phyloP scores from a whole-genome alignment of 2,329 filamentous ascomycete genomes.

The Cercospora sesami region DNA sequence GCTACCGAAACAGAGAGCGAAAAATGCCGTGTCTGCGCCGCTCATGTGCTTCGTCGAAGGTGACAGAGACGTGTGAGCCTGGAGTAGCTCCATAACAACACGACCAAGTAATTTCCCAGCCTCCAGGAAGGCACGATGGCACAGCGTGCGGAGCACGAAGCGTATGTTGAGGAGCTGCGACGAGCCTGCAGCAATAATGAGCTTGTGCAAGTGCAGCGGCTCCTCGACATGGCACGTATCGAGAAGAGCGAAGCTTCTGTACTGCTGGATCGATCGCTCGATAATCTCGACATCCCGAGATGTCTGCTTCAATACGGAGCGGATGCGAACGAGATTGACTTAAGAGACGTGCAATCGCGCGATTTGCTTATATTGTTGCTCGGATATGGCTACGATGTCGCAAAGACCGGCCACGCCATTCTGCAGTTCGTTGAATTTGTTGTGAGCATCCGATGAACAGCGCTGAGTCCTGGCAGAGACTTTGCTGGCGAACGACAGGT shows the following conservation, averaged over 20 bases:
- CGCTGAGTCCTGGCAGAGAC: conserved; percentile 2
- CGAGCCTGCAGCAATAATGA: background rate
- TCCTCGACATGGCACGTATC: background rate
- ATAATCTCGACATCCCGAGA: background rate
- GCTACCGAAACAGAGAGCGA: too few relatives aligned
- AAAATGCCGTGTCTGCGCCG: too few relatives aligned
- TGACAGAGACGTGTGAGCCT: too few relatives aligned
- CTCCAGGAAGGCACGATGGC: background rate
- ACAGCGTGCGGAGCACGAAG: background rate
- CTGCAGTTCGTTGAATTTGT: background rate
- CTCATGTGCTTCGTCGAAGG: too few relatives aligned
- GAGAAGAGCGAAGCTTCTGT: background rate
- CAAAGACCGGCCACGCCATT: background rate
- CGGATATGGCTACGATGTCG: background rate
- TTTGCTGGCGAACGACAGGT: conserved; percentile 13
- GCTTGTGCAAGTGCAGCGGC: background rate
- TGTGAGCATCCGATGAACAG: background rate
- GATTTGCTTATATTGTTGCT: background rate
- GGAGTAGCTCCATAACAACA: too few relatives aligned
- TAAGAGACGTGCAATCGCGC: background rate
- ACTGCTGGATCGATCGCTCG: background rate
- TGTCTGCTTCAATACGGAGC: background rate
- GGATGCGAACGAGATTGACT: background rate
- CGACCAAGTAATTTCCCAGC: too few relatives aligned
- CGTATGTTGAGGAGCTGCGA: background rate